phyloP scores from a whole-genome alignment of 2,329 filamentous ascomycete genomes.

The Aspergillus ustus region DNA sequence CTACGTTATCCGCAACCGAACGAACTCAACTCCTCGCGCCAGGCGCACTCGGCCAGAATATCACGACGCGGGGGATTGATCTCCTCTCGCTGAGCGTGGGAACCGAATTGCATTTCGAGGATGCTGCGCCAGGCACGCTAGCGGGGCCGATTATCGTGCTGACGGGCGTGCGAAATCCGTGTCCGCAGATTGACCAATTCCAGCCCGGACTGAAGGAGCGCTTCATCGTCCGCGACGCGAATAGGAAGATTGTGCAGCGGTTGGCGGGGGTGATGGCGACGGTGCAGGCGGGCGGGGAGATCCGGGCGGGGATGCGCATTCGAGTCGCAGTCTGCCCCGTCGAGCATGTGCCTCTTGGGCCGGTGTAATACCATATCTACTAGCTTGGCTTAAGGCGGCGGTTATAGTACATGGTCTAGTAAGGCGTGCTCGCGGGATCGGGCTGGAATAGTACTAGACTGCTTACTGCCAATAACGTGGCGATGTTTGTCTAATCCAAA shows the following conservation, averaged over 20 bases:
- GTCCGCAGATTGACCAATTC: conserved; percentile 15
- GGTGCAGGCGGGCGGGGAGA: conserved; percentile 19
- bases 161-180: conserved; percentile 17
- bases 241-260: conserved; percentile 7
- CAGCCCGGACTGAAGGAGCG: conserved; percentile 14
- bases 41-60: conserved; percentile 17
- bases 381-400: too few species aligned
- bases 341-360: not conserved
- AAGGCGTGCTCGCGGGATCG: not conserved
- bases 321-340: conserved; percentile 1
- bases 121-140: not conserved
- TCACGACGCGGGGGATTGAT: conserved; percentile 20
- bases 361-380: not conserved
- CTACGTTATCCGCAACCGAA: not conserved
- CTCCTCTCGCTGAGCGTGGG: conserved; percentile 6
- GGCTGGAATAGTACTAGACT: not conserved
- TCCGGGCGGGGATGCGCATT: conserved; percentile 20
- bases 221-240: conserved; percentile 16
- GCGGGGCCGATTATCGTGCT: not conserved
- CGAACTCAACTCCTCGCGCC: not conserved
- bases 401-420: not conserved
- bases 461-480: too few species aligned
- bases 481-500: too few species aligned
- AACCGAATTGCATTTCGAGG: conserved; percentile 16
- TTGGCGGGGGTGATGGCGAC: conserved; percentile 23